phyloP scores from a whole-genome alignment of 164 flowering plant species.

The Vitis cinerea region DNA sequence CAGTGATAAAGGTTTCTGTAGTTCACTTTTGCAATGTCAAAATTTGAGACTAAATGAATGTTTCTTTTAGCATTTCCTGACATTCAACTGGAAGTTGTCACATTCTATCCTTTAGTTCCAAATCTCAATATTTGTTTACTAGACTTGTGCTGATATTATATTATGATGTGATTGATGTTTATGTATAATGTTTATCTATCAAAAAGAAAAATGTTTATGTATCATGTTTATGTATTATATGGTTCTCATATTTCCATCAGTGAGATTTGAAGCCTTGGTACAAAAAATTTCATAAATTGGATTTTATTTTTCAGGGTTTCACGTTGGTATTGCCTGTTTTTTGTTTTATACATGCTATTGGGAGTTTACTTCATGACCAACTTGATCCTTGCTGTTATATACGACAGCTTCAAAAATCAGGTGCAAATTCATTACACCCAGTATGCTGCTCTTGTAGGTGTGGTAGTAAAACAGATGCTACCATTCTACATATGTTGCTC shows the following conservation, averaged over 20 bases:
- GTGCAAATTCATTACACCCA: slow-evolving; percentile 31
- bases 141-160: no score
- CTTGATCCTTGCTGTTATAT: slow-evolving; percentile 92
- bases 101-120: no score
- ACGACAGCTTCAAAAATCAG: slow-evolving; percentile 90
- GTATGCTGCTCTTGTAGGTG: background rate
- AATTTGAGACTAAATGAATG: no score
- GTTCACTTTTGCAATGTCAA: no score
- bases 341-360: slow-evolving; percentile 72
- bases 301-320: slow-evolving; percentile 58
- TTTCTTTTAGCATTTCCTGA: no score
- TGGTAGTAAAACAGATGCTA: background rate
- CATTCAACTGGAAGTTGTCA: no score
- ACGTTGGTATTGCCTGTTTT: slow-evolving; percentile 79
- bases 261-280: background rate
- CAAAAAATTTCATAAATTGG: background rate
- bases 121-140: no score
- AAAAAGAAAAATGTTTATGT: background rate
- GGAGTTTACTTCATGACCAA: slow-evolving; percentile 97
- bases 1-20: no score
- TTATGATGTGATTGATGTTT: no score
- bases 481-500: background rate
- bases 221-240: background rate
- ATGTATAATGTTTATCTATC: background rate
- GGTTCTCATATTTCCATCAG: background rate